phyloP scores from a whole-genome alignment of 2,329 filamentous ascomycete species.

The Nemania sp. region DNA sequence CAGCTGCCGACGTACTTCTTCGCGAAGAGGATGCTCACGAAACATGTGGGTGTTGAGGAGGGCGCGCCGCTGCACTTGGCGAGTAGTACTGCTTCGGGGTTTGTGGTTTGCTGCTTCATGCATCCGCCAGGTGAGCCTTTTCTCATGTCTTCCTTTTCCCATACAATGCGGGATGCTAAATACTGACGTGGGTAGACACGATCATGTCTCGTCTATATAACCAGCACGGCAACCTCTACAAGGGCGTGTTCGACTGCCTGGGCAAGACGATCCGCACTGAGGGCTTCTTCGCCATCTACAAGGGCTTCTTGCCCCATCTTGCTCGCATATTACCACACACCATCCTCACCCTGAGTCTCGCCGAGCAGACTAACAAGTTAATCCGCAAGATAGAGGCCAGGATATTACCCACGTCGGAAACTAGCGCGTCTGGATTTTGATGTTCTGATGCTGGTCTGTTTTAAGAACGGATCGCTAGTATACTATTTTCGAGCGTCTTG shows the following conservation, averaged over 20 bases:
- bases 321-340: slow-evolving; percentile 95
- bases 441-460: background rate
- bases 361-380: slow-evolving; percentile 95
- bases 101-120: slow-evolving; percentile 97
- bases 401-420: slow-evolving; percentile 50
- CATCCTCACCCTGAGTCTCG: slow-evolving; percentile 87
- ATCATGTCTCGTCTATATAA: slow-evolving; percentile 99
- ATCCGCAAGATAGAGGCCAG: slow-evolving; percentile 75
- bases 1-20: slow-evolving; percentile 98
- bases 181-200: slow-evolving; percentile 62
- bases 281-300: slow-evolving; percentile 91
- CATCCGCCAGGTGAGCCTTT: slow-evolving; percentile 77
- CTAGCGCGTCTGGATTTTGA: slow-evolving; percentile 33
- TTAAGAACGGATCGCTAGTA: background rate
- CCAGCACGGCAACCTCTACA: slow-evolving; percentile 97
- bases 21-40: slow-evolving; percentile 82
- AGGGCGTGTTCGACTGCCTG: slow-evolving; percentile 87
- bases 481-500: too few species aligned
- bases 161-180: slow-evolving; percentile 2
- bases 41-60: slow-evolving; percentile 86
- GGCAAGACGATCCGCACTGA: slow-evolving; percentile 90
- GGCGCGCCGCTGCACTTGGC: slow-evolving; percentile 85
- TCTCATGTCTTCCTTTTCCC: background rate
- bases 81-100: slow-evolving; percentile 86
- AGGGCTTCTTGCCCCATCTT: slow-evolving; percentile 94